Base-by-base conservation (phyloP, 1,284 basidiomycete genomes). In the Tylopilus sp. region DNA sequence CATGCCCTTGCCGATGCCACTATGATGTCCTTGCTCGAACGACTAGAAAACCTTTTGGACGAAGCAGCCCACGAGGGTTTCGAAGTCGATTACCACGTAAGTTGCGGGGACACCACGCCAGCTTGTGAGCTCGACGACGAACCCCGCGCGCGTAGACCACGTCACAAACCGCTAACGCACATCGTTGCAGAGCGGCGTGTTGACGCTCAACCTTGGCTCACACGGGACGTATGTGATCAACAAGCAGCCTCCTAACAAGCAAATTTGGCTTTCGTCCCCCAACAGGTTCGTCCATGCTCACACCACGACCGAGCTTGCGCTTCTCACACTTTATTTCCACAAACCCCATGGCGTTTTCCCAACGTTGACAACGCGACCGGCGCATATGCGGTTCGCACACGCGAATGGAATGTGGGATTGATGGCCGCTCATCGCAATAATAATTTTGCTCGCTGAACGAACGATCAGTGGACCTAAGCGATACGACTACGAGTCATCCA, bases 181-280 rank as follows among this genome's bases (percentile, higher is more conserved):
- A 49, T 45, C 40, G 18, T 49, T 36, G 13, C 64, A 92, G 89
- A 82, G 84, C 57, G 96, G 96, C 21, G 96, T 99, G 28, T 72
- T 99, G 51, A 99, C 92, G 2, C 79, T 98, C 44, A 76, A 78
- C 41, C 75, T 97, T 16, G 93, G 89, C 30, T 74, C 79, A 8
- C 75, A 88, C 54, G 95, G 95, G 16, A 98, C 92, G n/a, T 99
- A 97, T 72, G 96, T 98, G 35, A 90, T 99, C 73, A 99, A 99
- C 74, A 99, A 99, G 76, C 96, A 99, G 70, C 96, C 96, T 9
- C 96, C 97, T 6, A 98, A 98, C 67, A 93, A 94, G 70, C 97
- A 99, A 69, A 98, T 99, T 64, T 99, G 96, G 96, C 76, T 99
- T 29, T 95, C 92, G 11, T 96, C 92, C 30, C 96, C 96, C 0